Evolutionary conservation across 192 early-diverging fungal species (phyloP).

Genomic region (Umbelopsis sp.): DNA sequence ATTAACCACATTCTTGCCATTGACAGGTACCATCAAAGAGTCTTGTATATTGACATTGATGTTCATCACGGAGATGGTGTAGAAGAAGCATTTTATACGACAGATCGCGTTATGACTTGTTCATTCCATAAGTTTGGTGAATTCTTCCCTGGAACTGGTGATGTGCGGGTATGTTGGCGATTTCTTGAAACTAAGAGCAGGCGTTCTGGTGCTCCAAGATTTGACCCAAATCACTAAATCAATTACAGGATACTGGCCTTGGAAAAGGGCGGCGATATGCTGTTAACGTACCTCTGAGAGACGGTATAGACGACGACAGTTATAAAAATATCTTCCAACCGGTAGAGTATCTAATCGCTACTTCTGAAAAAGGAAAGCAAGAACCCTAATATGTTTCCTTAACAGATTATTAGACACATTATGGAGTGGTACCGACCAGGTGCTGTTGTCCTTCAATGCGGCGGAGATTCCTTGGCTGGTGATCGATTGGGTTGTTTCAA

Average conservation of each 20-base stretch:
- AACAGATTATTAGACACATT: constrained; percentile 59
- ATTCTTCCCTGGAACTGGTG: constrained; percentile 98
- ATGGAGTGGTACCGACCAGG: constrained; percentile 94
- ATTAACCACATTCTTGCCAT: not conserved
- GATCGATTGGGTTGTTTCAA: constrained; percentile 96
- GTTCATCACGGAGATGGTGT: constrained; percentile 99
- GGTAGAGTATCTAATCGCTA: no score
- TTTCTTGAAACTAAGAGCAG: no score
- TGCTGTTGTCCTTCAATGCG: constrained; percentile 93
- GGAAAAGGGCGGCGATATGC: constrained; percentile 91
- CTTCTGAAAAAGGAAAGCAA: no score
- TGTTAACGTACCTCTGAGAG: constrained; percentile 94
- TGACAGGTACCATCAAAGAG: constrained; percentile 76
- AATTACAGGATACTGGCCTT: constrained; percentile 81
- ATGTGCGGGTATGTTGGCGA: constrained; percentile 76
- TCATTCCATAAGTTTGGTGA: constrained; percentile 99
- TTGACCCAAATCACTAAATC: not conserved
- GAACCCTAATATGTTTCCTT: not conserved
- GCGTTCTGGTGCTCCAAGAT: no score
- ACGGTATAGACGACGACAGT: constrained; percentile 90
- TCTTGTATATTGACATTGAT: constrained; percentile 98
- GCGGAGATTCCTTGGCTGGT: constrained; percentile 92
- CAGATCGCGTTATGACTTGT: constrained; percentile 98
- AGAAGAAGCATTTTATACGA: constrained; percentile 98
- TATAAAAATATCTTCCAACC: constrained; percentile 92